A percentile compares a stretch with the other conserved stretches of the same genome.
phyloP scores from a whole-genome alignment of 2,329 filamentous ascomycete genomes.

The Elsinoe australis region DNA sequence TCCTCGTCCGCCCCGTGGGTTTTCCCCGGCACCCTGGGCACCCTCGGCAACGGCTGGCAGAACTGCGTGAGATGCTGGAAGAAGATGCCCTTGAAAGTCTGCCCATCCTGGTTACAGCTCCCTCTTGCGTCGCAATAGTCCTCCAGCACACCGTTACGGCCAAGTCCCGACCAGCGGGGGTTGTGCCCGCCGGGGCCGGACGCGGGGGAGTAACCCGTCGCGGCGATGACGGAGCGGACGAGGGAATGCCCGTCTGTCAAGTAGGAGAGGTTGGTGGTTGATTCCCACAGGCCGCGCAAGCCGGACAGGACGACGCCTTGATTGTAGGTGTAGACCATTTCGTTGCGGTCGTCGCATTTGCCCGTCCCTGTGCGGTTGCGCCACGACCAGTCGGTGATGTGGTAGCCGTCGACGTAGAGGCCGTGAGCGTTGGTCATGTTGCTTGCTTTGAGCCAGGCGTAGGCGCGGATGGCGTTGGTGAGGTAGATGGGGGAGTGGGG shows the following conservation, averaged over 20 bases:
- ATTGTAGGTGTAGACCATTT: conserved; percentile 93
- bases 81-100: conserved; percentile 93
- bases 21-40: conserved; percentile 39
- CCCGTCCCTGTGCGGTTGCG: conserved; percentile 56
- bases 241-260: conserved; percentile 73
- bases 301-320: conserved; percentile 85
- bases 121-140: conserved; percentile 70
- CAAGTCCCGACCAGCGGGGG: conserved; percentile 62
- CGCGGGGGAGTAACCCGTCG: conserved; percentile 61
- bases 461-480: conserved; percentile 50
- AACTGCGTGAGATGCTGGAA: conserved; percentile 81
- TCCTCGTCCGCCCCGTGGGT: conserved; percentile 32
- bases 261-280: conserved; percentile 63
- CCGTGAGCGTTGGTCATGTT: conserved; percentile 58
- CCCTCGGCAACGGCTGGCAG: conserved; percentile 55
- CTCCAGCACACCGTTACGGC: conserved; percentile 69
- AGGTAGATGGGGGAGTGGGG: conserved; percentile 69
- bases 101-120: conserved; percentile 70
- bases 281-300: conserved; percentile 69
- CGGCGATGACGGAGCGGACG: conserved; percentile 62
- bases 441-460: conserved; percentile 60
- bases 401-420: conserved; percentile 80
- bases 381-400: conserved; percentile 57
- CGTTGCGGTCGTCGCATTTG: conserved; percentile 69
- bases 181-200: conserved; percentile 29